phyloP scores from a whole-genome alignment of 331 rosid genomes.

The Acacia concinna region DNA sequence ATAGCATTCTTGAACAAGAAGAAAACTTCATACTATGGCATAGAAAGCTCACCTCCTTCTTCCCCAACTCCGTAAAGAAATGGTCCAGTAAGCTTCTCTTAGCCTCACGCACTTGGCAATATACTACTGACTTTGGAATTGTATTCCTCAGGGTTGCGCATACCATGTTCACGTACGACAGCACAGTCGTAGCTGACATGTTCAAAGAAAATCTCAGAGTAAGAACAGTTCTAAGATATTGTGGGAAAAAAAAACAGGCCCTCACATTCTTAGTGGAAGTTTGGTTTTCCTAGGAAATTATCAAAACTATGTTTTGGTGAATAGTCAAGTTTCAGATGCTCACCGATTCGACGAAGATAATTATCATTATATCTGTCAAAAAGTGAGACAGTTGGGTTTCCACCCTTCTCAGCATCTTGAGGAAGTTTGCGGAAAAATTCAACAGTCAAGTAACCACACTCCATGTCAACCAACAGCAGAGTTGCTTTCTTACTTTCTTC shows the following conservation, averaged over 20 bases:
- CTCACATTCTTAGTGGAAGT: background rate
- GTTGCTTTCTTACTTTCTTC: constrained; percentile 94
- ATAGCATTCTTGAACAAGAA: constrained; percentile 26
- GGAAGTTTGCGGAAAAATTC: constrained; percentile 98
- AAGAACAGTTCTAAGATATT: background rate
- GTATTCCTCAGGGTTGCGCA: constrained; percentile 71
- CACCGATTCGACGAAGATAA: constrained; percentile 92
- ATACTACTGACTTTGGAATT: constrained; percentile 89
- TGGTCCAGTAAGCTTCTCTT: constrained; percentile 88
- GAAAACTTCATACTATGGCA: background rate
- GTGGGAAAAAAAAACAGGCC: background rate
- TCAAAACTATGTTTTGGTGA: background rate
- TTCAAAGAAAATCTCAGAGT: constrained; percentile 21
- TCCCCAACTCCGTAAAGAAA: constrained; percentile 86
- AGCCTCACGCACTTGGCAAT: constrained; percentile 97
- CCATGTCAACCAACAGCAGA: constrained; percentile 87
- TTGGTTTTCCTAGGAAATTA: no score
- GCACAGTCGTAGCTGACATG: constrained; percentile 70
- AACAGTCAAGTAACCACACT: constrained; percentile 80
- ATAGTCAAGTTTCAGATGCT: background rate
- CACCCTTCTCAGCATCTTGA: constrained; percentile 95
- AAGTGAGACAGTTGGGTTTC: constrained; percentile 89
- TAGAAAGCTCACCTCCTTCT: constrained; percentile 59
- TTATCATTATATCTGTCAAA: constrained; percentile 92
- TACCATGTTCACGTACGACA: constrained; percentile 93